A percentile compares a stretch with the other conserved stretches of the same genome.
Evolutionary conservation across 805 yeast species (phyloP).

Genomic region (Myxozyma sirexii): DNA sequence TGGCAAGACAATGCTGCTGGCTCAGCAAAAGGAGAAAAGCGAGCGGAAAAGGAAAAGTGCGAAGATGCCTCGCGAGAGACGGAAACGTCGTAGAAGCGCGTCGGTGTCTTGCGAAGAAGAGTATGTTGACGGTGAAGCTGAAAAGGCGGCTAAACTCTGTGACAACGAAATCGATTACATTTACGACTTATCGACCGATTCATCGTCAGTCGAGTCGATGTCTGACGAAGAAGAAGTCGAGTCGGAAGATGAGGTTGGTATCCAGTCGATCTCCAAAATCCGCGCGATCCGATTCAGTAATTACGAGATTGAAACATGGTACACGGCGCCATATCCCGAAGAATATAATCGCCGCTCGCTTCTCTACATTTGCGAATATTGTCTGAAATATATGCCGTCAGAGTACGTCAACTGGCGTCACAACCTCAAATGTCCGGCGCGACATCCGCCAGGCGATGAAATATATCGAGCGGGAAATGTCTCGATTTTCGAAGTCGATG

Average conservation of each 20-base stretch:
- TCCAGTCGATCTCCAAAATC: constrained; percentile 49
- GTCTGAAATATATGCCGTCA: constrained; percentile 76
- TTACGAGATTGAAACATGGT: constrained; percentile 86
- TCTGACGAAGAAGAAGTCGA: constrained; percentile 10
- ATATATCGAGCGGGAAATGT: constrained; percentile 73
- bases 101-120: neutral
- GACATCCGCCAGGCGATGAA: constrained; percentile 88
- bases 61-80: neutral
- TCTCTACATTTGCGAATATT: constrained; percentile 78
- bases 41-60: neutral
- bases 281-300: constrained; percentile 69
- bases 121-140: neutral
- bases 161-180: constrained; percentile 1
- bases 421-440: constrained; percentile 65
- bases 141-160: neutral
- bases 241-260: constrained; percentile 17
- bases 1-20: constrained; percentile 21
- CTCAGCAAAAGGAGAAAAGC: constrained; percentile 20
- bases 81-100: neutral
- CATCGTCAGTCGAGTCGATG: neutral
- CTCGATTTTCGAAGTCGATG: constrained; percentile 91
- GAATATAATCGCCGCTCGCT: constrained; percentile 67
- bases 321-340: constrained; percentile 89
- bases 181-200: neutral
- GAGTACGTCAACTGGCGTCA: constrained; percentile 72